Evolutionary conservation across 2,329 filamentous ascomycete genomes (phyloP), one percentile per base, ranked within the genome.

Genomic region (Ceratocystis destructans): DNA sequence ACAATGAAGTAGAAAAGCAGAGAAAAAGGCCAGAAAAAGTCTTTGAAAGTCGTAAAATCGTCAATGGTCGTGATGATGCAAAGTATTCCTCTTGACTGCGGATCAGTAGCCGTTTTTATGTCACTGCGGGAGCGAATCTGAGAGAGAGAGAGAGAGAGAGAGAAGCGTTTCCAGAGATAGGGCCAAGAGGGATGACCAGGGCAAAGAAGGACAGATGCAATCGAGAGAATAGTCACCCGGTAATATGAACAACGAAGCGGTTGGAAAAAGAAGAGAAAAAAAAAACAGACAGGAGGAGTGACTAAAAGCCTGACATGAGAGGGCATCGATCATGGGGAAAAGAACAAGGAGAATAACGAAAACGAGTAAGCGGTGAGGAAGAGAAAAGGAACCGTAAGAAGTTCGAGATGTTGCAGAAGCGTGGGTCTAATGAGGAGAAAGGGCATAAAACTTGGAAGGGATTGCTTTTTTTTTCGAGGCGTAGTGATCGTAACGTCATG

Each of bases 41-140:
- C 45, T 31, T 62, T 22, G 44, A 64, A 66, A 33, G 59, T 63
- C 50, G 62, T 67, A 67, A 62, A 44, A 48, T 57, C 66, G 59
- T 64, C 28, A 67, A 65, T 65, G 57, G 48, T 61, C 55, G 41
- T 53, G 55, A 64, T 61, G 31, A 63, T 53, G 44, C 31, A 64
- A 67, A 64, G 57, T 33, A 53, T 33, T 33, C 33, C 57, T 41
- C 12, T 17, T 25, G 25, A 59, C 8, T 25, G 15, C 63, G 17
- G 37, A 41, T 31, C 41, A 53, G 48, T 8, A 22, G n/a, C 46
- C 46, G 22, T 50, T 22, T 22, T 8, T 20, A 25, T 25, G 20
- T 12, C n/a, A 25, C 20, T 12, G 6, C 12, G 48, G 48, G 12
- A 25, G 48, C 20, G 8, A 53, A n/a, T 50, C 20, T 50, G 15